Base-by-base conservation (phyloP, 2,329 filamentous ascomycete species). In the Alternaria dauci region DNA sequence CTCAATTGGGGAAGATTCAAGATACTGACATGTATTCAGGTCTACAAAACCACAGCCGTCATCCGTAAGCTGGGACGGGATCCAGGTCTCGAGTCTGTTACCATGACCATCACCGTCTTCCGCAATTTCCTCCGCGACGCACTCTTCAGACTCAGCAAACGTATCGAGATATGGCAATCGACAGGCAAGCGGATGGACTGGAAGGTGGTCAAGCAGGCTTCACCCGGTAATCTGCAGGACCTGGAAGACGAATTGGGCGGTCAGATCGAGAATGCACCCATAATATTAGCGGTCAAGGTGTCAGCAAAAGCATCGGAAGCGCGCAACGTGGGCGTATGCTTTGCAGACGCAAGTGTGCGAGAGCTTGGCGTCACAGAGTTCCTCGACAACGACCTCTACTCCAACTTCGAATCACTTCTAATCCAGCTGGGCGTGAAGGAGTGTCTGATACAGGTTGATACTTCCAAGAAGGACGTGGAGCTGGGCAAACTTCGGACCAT, bases 351-450 rank as follows among this genome's bases (percentile, higher is more conserved):
- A 1, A 97, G 93, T 68, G 94, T 98, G 26, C 87, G 95, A 52
- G 95, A 99, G 81, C 86, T 99, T 2, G 95, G 95, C 8, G 93
- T 99, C 55, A 97, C 92, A 83, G 96, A 99, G 76, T 99, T 99
- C 68, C 87, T 97, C n/a, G 95, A 99, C 83, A 99, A 98, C 74
- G 95, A 99, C 76, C 85, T 97, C 9, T 99, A 96, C 81, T 98
- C 94, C 53, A 99, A 99, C 78, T 96, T 99, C 68, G 95, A 99
- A 81, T 93, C 94, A 3, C 85, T 99, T 18, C 87, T 99, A 53
- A 99, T 99, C 68, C 96, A 99, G 76, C 87, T 99, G 3, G 95
- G 95, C 6, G 93, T 97, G 20, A 95, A 93, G 75, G 95, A 99
- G 78, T 97, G 94, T 72, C 81, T 99, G 30, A 81, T 99, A n/a